A percentile compares a stretch with the other conserved stretches of the same genome.
Conservation (phyloP, 345 rosid species). For the Excoecaria cochinchinensis region DNA sequence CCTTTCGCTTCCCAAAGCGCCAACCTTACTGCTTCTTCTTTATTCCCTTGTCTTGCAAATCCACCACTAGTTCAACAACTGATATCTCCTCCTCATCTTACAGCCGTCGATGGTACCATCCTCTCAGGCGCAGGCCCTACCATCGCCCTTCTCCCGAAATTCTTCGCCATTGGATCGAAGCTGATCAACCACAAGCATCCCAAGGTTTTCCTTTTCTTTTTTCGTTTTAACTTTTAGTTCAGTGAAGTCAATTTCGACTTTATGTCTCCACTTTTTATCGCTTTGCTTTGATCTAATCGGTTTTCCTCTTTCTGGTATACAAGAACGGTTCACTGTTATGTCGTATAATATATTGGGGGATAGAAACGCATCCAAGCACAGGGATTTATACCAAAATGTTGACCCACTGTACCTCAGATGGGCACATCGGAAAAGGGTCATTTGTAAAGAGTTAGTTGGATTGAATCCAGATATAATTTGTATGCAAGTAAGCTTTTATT, state of each 20-base stretch:
- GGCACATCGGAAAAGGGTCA: slow-evolving; percentile 61
- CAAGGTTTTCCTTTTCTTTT: slow-evolving; percentile 31
- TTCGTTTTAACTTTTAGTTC: background rate
- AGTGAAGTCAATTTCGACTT: background rate
- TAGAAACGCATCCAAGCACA: slow-evolving; percentile 59
- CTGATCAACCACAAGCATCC: slow-evolving; percentile 44
- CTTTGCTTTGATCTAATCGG: background rate
- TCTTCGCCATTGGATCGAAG: slow-evolving; percentile 62
- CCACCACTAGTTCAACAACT: slow-evolving; percentile 7
- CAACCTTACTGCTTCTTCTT: slow-evolving; percentile 10
- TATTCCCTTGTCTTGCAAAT: slow-evolving; percentile 7
- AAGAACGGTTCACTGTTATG: slow-evolving; percentile 60
- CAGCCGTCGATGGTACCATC: slow-evolving; percentile 42
- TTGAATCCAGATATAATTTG: slow-evolving; percentile 69
- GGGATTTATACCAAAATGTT: slow-evolving; percentile 59
- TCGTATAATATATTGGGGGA: slow-evolving; percentile 82
- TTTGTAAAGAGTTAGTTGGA: slow-evolving; percentile 56
- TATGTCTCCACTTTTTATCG: too few species aligned
- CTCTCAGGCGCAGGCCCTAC: slow-evolving; percentile 28
- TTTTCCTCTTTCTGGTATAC: slow-evolving; percentile 4
- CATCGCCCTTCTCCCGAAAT: slow-evolving; percentile 38
- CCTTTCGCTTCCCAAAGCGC: slow-evolving; percentile 4
- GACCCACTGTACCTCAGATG: slow-evolving; percentile 55
- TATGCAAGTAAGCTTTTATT: slow-evolving; percentile 51
- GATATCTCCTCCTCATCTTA: slow-evolving; percentile 23